Evolutionary conservation across 371 early-diverging fungal species (phyloP).

Genomic region (Circinella minor): DNA sequence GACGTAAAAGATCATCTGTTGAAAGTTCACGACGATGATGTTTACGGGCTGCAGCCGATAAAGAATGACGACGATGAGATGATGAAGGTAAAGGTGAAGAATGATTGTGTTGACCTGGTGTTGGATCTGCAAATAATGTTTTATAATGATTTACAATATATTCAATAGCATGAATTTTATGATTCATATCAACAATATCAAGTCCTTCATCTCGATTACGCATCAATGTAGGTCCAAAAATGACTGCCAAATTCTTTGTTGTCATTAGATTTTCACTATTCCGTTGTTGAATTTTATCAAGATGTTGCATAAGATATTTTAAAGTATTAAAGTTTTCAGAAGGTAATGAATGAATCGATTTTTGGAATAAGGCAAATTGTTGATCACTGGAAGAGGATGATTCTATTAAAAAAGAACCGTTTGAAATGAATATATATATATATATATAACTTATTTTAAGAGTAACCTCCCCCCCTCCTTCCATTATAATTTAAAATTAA

Average conservation of each 20-base stretch:
- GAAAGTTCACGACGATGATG: slow-evolving; percentile 37
- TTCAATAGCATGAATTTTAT: slow-evolving; percentile 77
- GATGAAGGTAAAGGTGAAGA: slow-evolving; percentile 22
- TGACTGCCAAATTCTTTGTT: slow-evolving; percentile 86
- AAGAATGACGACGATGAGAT: slow-evolving; percentile 11
- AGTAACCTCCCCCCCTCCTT: no score
- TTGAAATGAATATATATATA: background rate
- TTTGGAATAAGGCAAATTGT: slow-evolving; percentile 32
- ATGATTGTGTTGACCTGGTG: slow-evolving; percentile 17
- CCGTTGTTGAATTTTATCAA: slow-evolving; percentile 54
- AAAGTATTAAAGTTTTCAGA: slow-evolving; percentile 49
- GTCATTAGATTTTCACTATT: slow-evolving; percentile 83
- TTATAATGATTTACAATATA: slow-evolving; percentile 57
- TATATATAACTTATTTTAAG: background rate
- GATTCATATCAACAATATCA: slow-evolving; percentile 82
- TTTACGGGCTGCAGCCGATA: background rate
- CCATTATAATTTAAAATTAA: no score
- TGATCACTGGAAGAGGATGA: slow-evolving; percentile 11
- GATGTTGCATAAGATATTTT: slow-evolving; percentile 25
- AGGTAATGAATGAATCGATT: slow-evolving; percentile 40
- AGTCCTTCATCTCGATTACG: slow-evolving; percentile 64
- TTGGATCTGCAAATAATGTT: slow-evolving; percentile 28
- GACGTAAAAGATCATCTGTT: slow-evolving; percentile 17
- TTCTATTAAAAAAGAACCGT: background rate
- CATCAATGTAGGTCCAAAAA: slow-evolving; percentile 94